phyloP scores from a whole-genome alignment of 257 asterid genomes.

The Fraxinus anomala region DNA sequence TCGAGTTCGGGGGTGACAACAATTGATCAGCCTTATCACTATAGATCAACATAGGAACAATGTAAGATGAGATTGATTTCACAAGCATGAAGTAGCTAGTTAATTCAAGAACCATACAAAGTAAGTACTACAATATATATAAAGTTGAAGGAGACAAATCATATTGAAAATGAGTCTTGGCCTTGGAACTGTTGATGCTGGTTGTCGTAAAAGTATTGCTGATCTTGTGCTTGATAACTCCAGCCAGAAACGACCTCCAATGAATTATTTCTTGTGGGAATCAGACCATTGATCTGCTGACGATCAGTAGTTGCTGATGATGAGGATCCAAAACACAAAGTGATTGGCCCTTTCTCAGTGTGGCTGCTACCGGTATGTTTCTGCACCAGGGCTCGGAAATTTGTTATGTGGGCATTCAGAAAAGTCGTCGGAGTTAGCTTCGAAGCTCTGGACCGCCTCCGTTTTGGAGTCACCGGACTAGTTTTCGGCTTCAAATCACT shows the following conservation, averaged over 20 bases:
- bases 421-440: slow-evolving; percentile 47
- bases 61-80: background rate
- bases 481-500: slow-evolving; percentile 25
- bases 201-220: background rate
- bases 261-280: background rate
- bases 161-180: background rate
- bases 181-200: background rate
- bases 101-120: background rate
- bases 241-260: background rate
- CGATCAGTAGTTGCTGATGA: background rate
- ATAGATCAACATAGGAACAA: background rate
- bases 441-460: slow-evolving; percentile 43
- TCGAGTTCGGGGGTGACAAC: background rate
- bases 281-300: background rate
- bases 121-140: background rate
- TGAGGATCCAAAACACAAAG: slow-evolving; percentile 44
- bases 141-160: background rate
- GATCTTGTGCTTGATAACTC: background rate
- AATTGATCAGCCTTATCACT: background rate
- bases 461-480: slow-evolving; percentile 29
- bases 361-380: slow-evolving; percentile 59
- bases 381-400: slow-evolving; percentile 65
- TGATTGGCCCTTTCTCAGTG: slow-evolving; percentile 56
- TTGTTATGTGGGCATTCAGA: slow-evolving; percentile 49
- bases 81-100: too few species aligned